These are phyloP conservation scores for Colletotrichum sp. DNA, from an alignment of 2,329 filamentous ascomycete species.

Conservation along the genomic window DNA sequence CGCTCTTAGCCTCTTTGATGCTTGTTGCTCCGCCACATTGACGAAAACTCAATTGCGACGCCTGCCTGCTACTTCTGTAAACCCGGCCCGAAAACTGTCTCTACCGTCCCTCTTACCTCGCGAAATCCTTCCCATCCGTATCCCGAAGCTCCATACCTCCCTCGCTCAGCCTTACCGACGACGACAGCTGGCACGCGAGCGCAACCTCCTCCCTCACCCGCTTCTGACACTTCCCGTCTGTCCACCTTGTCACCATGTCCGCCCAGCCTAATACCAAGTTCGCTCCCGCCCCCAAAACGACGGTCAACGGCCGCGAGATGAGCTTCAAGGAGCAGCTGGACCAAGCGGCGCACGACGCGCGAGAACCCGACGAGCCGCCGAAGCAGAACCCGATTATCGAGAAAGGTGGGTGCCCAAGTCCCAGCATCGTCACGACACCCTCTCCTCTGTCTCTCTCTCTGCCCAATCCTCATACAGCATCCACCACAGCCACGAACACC, in stretches of 20 bases:
- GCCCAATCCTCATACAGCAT: not conserved
- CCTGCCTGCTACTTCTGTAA: not conserved
- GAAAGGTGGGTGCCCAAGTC: conserved; percentile 39
- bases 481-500: not conserved
- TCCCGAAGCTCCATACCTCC: not conserved
- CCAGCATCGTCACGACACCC: not conserved
- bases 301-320: conserved; percentile 21
- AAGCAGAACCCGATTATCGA: conserved; percentile 42
- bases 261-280: conserved; percentile 12
- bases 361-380: conserved; percentile 25
- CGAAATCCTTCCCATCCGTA: not conserved
- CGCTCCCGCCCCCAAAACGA: conserved; percentile 13
- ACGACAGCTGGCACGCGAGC: not conserved
- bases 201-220: not conserved
- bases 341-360: conserved; percentile 40
- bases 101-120: not conserved
- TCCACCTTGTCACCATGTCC: conserved; percentile 1
- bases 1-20: not conserved
- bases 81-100: not conserved
- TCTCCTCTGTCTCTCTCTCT: not conserved
- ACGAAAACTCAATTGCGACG: not conserved
- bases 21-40: conserved; percentile 1
- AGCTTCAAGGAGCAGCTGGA: conserved; percentile 52
- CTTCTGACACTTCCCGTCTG: not conserved
- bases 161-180: not conserved